A percentile compares a stretch with the other conserved stretches of the same genome.
Evolutionary conservation across 441 rosid genomes (phyloP).

Genomic region (Populus hybrid): DNA sequence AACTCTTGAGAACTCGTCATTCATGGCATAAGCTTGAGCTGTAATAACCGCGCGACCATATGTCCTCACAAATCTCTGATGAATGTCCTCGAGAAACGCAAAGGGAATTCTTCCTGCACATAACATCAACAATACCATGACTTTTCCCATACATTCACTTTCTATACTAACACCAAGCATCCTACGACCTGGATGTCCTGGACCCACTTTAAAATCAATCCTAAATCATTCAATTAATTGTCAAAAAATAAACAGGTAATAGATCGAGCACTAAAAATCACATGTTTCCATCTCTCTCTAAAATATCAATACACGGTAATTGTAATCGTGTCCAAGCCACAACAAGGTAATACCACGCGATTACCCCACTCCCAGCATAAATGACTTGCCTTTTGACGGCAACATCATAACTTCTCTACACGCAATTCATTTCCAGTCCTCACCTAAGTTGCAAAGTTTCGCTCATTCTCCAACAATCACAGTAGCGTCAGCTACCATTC

Average conservation of each 20-base stretch:
- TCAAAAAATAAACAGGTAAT: background rate
- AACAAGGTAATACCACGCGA: background rate
- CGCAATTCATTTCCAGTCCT: background rate
- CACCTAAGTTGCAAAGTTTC: background rate
- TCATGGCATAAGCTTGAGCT: conserved; percentile 88
- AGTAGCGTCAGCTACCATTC: background rate
- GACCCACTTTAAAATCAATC: background rate
- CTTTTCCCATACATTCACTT: background rate
- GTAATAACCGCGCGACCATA: conserved; percentile 75
- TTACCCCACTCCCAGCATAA: background rate
- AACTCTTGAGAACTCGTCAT: conserved; percentile 90
- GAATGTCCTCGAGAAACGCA: conserved; percentile 89
- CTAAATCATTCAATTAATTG: background rate
- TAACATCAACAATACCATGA: conserved; percentile 5
- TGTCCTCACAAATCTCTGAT: conserved; percentile 82
- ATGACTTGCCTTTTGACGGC: background rate
- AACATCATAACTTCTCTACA: background rate
- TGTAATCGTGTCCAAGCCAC: background rate
- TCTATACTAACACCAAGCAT: too few relatives aligned
- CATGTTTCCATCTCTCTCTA: background rate
- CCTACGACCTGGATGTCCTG: too few relatives aligned
- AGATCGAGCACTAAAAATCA: background rate
- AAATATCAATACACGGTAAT: background rate
- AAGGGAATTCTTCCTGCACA: conserved; percentile 69
- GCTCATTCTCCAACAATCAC: background rate